These are phyloP conservation scores for Crithidia expoeki DNA, from an alignment of 208 protist genomes.

Conservation along the genomic window DNA sequence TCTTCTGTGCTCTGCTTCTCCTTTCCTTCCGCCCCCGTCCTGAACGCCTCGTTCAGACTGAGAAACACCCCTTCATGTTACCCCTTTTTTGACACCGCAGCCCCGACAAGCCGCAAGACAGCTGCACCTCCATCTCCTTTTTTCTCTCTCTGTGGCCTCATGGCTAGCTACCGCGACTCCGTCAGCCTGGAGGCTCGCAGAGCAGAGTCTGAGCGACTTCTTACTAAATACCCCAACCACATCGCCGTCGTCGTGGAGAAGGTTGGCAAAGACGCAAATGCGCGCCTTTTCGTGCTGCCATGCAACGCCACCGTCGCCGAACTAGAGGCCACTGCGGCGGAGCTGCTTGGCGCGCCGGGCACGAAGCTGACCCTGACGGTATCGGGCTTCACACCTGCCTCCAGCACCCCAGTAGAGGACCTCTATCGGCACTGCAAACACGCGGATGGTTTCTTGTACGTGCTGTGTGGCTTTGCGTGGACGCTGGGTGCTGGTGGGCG, in stretches of 20 bases:
- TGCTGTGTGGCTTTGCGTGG: neutral
- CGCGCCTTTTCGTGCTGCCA: slow-evolving; percentile 18
- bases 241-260: slow-evolving; percentile 21
- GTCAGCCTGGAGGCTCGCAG: neutral
- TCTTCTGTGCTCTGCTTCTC: no score
- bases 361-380: slow-evolving; percentile 25
- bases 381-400: slow-evolving; percentile 22
- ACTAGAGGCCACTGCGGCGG: slow-evolving; percentile 26
- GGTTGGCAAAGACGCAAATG: slow-evolving; percentile 11
- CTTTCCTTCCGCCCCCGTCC: no score
- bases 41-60: no score
- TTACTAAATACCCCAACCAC: slow-evolving; percentile 24
- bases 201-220: slow-evolving; percentile 2
- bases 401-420: slow-evolving; percentile 25
- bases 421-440: slow-evolving; percentile 21
- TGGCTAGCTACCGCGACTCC: neutral
- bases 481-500: neutral
- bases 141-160: neutral
- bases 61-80: no score
- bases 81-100: no score
- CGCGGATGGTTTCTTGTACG: slow-evolving; percentile 27
- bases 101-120: no score
- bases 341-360: neutral
- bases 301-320: no score
- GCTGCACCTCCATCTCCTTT: neutral